Conservation (phyloP, 2,329 filamentous ascomycete genomes). For the Cladosporium sp. region DNA sequence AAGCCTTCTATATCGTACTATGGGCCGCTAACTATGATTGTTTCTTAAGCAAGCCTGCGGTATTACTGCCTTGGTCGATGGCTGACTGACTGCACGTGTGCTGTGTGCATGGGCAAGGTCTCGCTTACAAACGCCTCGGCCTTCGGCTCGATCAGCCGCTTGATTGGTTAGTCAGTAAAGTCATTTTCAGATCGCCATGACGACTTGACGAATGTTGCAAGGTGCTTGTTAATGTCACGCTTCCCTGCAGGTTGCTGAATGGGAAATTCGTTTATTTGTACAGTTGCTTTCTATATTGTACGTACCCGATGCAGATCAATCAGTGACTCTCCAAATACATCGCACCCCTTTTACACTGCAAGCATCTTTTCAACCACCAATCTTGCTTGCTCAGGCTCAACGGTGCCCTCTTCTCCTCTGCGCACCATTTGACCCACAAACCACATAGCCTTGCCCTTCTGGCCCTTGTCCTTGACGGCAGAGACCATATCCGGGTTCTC, state of each 20-base stretch:
- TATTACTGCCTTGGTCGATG: background rate
- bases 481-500: slow-evolving; percentile 59
- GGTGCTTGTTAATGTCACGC: too few relatives aligned
- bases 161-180: background rate
- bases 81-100: background rate
- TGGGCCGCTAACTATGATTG: background rate
- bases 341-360: background rate
- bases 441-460: slow-evolving; percentile 66
- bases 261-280: too few relatives aligned
- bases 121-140: background rate
- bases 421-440: slow-evolving; percentile 70
- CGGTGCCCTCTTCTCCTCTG: slow-evolving; percentile 58
- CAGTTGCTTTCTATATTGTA: too few relatives aligned
- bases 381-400: slow-evolving; percentile 62
- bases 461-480: slow-evolving; percentile 59
- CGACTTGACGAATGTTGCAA: too few relatives aligned
- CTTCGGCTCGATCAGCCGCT: background rate
- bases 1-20: background rate
- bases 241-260: too few relatives aligned
- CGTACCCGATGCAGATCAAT: too few relatives aligned
- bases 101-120: background rate
- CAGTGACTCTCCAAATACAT: too few relatives aligned
- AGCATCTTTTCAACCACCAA: slow-evolving; percentile 54
- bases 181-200: too few relatives aligned
- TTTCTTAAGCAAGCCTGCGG: background rate